Base-by-base conservation (phyloP, 371 early-diverging fungal genomes). In the Mortierella sp. region DNA sequence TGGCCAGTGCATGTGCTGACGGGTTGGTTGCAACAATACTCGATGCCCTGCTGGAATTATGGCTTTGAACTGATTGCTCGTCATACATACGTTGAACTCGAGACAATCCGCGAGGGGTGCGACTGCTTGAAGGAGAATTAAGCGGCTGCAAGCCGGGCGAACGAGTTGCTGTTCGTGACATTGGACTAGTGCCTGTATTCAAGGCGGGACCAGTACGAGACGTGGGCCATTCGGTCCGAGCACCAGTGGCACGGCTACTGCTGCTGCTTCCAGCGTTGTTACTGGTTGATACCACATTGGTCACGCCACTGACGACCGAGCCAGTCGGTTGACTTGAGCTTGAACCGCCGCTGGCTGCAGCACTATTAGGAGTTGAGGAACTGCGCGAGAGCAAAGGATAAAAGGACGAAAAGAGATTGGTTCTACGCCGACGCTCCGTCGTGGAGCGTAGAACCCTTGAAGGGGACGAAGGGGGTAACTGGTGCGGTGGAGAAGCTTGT, bases 71-170 rank as follows among this genome's bases (percentile, higher is more conserved):
- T 14, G 71, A 70, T 30, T 70, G 71, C 52, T 76, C 78, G 39
- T 76, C 78, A 19, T 76, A 58, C 59, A 76, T 58, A 28, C 78
- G 70, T 60, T 76, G 34, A 10, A 76, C 71, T 42, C 78, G 46
- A 6, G 66, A 58, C 13, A 76, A 59, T 5, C 78, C 78, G 18
- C 78, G 70, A 6, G 78, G 78, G 12, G 71, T 76, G 13, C 78
- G 78, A 13, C 63, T 59, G 16, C 27, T 42, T 27, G 70, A 8
- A 30, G 49, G 5, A 2, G 58, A 1, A 30, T 4, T 31, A n/a
- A 56, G 31, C 0, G 69, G 12, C 24, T 59, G 64, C 28, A 67
- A 16, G 14, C 23, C 23, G 16, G 72, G 59, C 12, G 72, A 72
- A 34, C 67, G 61, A 28, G 52, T 54, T n/a, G 61, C 51, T 16